Percentiles rank a stretch among this genome's conserved stretches.
Evolutionary conservation across 164 flowering plant species (phyloP).

Genomic region (Buxus sempervirens): DNA sequence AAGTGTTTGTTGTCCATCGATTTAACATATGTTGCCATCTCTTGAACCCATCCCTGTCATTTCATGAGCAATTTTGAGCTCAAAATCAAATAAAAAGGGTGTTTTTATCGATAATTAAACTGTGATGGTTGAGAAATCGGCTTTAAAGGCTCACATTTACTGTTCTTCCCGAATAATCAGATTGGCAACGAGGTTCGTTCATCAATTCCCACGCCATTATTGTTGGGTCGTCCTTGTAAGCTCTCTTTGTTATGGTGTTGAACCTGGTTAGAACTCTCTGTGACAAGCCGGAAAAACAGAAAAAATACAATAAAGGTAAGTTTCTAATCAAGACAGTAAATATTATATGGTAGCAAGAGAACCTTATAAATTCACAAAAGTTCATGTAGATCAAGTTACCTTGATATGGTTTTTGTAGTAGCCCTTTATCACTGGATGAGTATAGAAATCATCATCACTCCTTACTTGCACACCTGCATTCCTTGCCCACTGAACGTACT

Average conservation of each 20-base stretch:
- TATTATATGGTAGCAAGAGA: too few relatives aligned
- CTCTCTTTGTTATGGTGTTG: conserved; percentile 57
- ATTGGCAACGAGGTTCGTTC: conserved; percentile 85
- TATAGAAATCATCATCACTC: conserved; percentile 18
- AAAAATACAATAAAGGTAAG: too few relatives aligned
- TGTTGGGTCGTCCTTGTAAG: conserved; percentile 84
- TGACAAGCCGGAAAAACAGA: conserved; percentile 16
- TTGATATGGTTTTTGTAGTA: conserved; percentile 3
- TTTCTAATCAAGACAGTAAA: too few relatives aligned
- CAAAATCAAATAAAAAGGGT: too few relatives aligned
- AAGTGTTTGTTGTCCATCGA: conserved; percentile 15
- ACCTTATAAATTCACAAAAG: too few relatives aligned
- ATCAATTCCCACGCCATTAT: conserved; percentile 98
- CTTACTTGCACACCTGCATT: too few relatives aligned
- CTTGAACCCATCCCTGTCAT: conserved; percentile 23
- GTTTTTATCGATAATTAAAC: too few relatives aligned
- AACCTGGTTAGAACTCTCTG: conserved; percentile 70
- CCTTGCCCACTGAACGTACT: too few relatives aligned
- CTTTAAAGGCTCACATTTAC: conserved; percentile 55
- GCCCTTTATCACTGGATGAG: conserved; percentile 18
- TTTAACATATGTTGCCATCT: conserved; percentile 20
- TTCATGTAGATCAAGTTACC: too few relatives aligned
- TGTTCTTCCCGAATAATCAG: conserved; percentile 77
- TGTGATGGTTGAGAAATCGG: too few relatives aligned
- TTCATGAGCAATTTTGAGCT: background rate